These are phyloP conservation scores for Quercus lobata DNA, from an alignment of 331 rosid species.

Conservation along the genomic window DNA sequence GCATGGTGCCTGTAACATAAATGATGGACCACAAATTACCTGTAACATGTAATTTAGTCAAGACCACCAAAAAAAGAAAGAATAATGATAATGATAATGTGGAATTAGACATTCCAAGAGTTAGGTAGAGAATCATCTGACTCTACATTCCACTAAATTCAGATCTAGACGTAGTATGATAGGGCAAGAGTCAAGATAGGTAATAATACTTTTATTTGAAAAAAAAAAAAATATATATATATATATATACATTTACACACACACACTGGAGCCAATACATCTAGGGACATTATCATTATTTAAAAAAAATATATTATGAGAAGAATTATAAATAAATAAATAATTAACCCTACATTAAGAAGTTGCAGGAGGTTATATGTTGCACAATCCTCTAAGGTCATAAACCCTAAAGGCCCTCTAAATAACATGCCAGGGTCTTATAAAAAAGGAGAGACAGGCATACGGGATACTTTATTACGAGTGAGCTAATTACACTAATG, in stretches of 20 bases:
- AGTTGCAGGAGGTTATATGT: neutral
- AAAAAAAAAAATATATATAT: too few relatives aligned
- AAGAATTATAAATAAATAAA: too few relatives aligned
- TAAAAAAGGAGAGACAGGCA: neutral
- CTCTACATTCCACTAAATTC: neutral
- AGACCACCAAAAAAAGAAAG: too few relatives aligned
- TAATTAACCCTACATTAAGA: too few relatives aligned
- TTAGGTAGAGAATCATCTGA: neutral
- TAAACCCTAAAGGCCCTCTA: neutral
- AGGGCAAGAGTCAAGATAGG: neutral
- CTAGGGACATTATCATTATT: neutral
- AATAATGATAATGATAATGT: too few relatives aligned
- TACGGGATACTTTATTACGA: too few relatives aligned
- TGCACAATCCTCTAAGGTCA: neutral
- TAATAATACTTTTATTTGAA: too few relatives aligned
- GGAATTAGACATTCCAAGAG: neutral
- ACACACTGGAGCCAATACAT: neutral
- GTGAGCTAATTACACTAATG: neutral
- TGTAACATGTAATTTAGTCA: too few relatives aligned
- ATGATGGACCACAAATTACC: too few relatives aligned
- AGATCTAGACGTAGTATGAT: neutral
- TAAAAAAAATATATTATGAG: neutral
- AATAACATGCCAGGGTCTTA: neutral
- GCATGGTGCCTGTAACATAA: too few relatives aligned
- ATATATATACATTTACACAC: too few relatives aligned